Evolutionary conservation across 139 green algal genomes (phyloP), one percentile per base, ranked within the genome.

Genomic region (Chlorella sorokiniana): DNA sequence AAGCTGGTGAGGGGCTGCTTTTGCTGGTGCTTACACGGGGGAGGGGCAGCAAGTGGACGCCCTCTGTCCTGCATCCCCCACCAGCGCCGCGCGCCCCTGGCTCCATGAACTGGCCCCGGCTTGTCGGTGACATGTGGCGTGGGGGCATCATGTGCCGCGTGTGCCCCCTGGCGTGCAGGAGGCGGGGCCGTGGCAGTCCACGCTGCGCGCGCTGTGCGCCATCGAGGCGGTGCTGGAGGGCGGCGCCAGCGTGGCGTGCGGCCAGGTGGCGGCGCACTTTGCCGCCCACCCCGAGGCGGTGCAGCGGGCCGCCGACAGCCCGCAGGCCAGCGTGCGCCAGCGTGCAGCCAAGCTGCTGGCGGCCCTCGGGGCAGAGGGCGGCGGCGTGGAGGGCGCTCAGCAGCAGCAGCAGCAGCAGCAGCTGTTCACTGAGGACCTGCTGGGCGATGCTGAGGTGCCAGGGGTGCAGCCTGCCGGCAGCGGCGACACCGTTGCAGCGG

Each of bases 191-290:
- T 95, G 91, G 92, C 93, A 96, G 74, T 83, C 90, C 11, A 74
- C 85, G 52, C 83, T 96, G 81, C 91, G 93, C 18, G 84, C 92
- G 33, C 85, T 97, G 62, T 93, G 79, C 71, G 93, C 88, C 4
- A 75, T 97, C 44, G 91, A 97, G 72, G 91, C 91, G 74, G 41
- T 95, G 23, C 81, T 94, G 37, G 74, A 90, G 67, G 81, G 85
- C 14, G 89, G 91, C 76, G 88, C 78, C 51, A 87, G 67, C 22
- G 86, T 88, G 4, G 69, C 71, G 11, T 88, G 78, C 79, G 88
- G 88, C 23, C 91, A 94, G 86, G 75, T 94, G 25, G 91, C 91
- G 2, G 93, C 94, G 2, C 89, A 94, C 80, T 96, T 96, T 82
- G 90, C 95, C 79, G 88, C 81, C 27, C 82, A 91, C 78, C 87